phyloP scores from a whole-genome alignment of 1,139 yeast species.

The Kodamaea ohmeri region DNA sequence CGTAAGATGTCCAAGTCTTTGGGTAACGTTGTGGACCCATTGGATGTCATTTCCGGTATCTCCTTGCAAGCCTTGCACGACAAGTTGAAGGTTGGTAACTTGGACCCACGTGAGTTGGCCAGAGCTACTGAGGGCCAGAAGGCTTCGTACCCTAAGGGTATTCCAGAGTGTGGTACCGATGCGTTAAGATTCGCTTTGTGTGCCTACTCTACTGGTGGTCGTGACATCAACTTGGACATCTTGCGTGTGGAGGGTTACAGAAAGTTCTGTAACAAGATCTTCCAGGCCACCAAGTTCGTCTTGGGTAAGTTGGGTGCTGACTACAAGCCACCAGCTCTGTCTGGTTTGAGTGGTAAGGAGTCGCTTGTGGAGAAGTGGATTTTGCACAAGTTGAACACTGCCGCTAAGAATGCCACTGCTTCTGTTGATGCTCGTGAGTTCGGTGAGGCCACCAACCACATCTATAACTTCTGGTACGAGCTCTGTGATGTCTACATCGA shows the following conservation, averaged over 20 bases:
- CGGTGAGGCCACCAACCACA: conserved; percentile 79
- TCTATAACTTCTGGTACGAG: conserved; percentile 95
- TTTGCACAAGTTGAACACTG: conserved; percentile 73
- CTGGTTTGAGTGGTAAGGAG: conserved; percentile 69
- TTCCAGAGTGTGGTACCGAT: conserved; percentile 99
- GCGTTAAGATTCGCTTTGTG: conserved; percentile 97
- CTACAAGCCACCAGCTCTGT: conserved; percentile 61
- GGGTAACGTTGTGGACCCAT: conserved; percentile 95
- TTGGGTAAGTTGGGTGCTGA: conserved; percentile 89
- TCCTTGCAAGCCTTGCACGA: conserved; percentile 76
- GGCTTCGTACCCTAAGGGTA: conserved; percentile 91
- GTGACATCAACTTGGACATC: conserved; percentile 95
- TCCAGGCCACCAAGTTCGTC: conserved; percentile 97
- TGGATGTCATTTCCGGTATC: conserved; percentile 89
- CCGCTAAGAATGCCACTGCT: conserved; percentile 63
- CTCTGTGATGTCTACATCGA: conserved; percentile 97
- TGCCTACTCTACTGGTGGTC: conserved; percentile 98
- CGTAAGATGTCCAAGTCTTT: conserved; percentile 97
- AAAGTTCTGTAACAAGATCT: conserved; percentile 98
- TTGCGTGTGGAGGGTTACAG: conserved; percentile 98
- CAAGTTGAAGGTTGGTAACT: conserved; percentile 74
- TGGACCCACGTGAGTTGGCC: conserved; percentile 84
- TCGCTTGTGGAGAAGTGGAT: conserved; percentile 97
- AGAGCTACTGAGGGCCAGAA: conserved; percentile 89
- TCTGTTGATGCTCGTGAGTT: conserved; percentile 83